A percentile compares a stretch with the other conserved stretches of the same genome.
Evolutionary conservation across 768 basidiomycete genomes (phyloP).

Genomic region (Suillus fuscotomentosus): DNA sequence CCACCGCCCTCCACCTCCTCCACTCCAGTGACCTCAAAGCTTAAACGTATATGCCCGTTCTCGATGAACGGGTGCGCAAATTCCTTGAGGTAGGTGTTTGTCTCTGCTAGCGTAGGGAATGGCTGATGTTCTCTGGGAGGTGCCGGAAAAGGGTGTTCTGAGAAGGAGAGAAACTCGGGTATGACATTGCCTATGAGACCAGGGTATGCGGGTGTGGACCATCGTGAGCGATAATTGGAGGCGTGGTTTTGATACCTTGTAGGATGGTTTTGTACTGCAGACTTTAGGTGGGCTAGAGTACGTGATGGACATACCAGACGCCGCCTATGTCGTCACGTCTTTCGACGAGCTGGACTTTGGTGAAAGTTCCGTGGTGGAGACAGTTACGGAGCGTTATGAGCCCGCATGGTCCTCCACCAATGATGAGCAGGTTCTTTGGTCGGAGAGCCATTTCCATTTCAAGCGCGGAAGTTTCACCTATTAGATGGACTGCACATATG

Average conservation of each 20-base stretch:
- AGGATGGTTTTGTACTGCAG: not conserved
- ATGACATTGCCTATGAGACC: conserved; percentile 51
- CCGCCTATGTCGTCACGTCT: conserved; percentile 47
- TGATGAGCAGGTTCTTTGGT: conserved; percentile 37
- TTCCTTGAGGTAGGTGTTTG: conserved; percentile 23
- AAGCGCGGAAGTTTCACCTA: too few species aligned
- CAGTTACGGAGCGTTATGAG: conserved; percentile 51
- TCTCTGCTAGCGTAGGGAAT: conserved; percentile 29
- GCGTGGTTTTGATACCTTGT: not conserved
- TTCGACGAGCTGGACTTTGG: conserved; percentile 45
- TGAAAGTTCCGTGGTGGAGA: conserved; percentile 38
- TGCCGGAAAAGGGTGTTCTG: conserved; percentile 27
- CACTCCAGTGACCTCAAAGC: conserved; percentile 38
- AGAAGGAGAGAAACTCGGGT: conserved; percentile 37
- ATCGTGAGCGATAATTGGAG: conserved; percentile 17
- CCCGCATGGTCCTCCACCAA: conserved; percentile 40
- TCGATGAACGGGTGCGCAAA: conserved; percentile 25
- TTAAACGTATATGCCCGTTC: conserved; percentile 36
- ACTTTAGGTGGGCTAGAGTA: not conserved
- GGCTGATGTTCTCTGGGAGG: conserved; percentile 23
- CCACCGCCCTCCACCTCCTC: conserved; percentile 35
- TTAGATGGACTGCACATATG: too few species aligned
- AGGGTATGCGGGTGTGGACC: conserved; percentile 49
- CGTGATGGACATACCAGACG: conserved; percentile 38
- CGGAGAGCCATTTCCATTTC: conserved; percentile 13